Conservation (phyloP, 2,329 filamentous ascomycete species). For the Plectosphaerella sp. region DNA sequence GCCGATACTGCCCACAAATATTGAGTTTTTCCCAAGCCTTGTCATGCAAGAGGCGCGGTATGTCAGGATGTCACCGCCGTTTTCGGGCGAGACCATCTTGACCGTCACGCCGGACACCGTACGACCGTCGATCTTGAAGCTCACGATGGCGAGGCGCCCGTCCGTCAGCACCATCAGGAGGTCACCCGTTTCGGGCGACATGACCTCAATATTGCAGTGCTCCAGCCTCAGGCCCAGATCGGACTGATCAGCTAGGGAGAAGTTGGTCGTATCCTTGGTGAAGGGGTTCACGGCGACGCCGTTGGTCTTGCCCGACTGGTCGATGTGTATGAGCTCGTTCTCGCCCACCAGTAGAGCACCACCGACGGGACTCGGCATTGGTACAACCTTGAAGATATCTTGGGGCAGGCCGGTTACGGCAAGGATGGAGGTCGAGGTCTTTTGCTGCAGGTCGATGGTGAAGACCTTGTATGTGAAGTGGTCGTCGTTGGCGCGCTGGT, state of each 20-base stretch:
- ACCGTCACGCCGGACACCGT: constrained; percentile 86
- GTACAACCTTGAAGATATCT: constrained; percentile 77
- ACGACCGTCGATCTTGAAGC: constrained; percentile 83
- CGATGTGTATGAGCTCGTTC: constrained; percentile 92
- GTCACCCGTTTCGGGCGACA: constrained; percentile 75
- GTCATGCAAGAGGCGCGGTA: constrained; percentile 65
- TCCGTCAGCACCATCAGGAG: constrained; percentile 76
- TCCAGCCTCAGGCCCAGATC: constrained; percentile 77
- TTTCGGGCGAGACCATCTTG: constrained; percentile 56
- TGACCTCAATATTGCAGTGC: constrained; percentile 69
- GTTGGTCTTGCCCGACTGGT: constrained; percentile 90
- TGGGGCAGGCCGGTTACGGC: constrained; percentile 82
- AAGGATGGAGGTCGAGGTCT: constrained; percentile 86
- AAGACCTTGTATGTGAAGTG: constrained; percentile 89
- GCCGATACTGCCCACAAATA: constrained; percentile 85
- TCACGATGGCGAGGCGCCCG: constrained; percentile 70
- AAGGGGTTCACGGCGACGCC: constrained; percentile 92
- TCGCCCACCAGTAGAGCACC: constrained; percentile 81
- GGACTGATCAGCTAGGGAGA: constrained; percentile 82
- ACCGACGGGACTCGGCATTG: constrained; percentile 80
- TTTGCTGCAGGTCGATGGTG: constrained; percentile 88
- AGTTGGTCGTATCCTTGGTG: constrained; percentile 75
- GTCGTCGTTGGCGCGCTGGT: constrained; percentile 77
- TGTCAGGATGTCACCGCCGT: constrained; percentile 59
- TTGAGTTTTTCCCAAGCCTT: constrained; percentile 58